Evolutionary conservation across 352 stramenopile genomes (phyloP).

Genomic region (Phytophthora brassicae): DNA sequence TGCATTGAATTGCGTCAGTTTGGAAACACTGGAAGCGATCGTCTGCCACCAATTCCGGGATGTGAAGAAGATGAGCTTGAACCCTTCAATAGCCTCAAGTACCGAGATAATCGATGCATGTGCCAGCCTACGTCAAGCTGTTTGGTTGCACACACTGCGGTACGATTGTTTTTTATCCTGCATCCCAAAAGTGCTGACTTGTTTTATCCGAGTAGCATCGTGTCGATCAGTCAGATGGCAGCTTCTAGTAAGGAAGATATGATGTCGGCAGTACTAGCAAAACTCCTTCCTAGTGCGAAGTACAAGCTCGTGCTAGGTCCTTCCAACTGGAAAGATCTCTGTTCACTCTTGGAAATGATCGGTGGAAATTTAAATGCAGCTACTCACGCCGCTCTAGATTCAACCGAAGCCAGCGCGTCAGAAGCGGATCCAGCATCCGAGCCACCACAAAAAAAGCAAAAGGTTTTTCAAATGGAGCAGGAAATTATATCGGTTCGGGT

Average conservation of each 20-base stretch:
- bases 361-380: background rate
- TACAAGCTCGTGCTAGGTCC: conserved; percentile 45
- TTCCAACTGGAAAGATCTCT: conserved; percentile 44
- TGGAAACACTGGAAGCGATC: conserved; percentile 51
- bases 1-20: conserved; percentile 32
- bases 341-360: conserved; percentile 19
- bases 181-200: background rate
- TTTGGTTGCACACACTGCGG: conserved; percentile 68
- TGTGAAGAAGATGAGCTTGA: conserved; percentile 49
- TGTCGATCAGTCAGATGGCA: conserved; percentile 28
- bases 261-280: conserved; percentile 20
- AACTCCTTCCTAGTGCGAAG: conserved; percentile 33
- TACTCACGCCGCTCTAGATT: background rate
- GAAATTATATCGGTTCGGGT: conserved; percentile 36
- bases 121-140: conserved; percentile 53
- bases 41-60: conserved; percentile 43
- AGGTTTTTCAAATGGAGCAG: conserved; percentile 14
- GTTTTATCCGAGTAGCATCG: conserved; percentile 10
- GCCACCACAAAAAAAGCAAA: conserved; percentile 28
- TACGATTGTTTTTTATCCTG: conserved; percentile 20
- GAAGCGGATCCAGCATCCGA: conserved; percentile 11
- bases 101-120: conserved; percentile 58
- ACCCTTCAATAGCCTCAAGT: conserved; percentile 43
- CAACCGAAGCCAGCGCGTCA: background rate
- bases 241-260: conserved; percentile 5